These are phyloP conservation scores for Ophiorrhiza pumila DNA, from an alignment of 257 asterid species.

Conservation along the genomic window DNA sequence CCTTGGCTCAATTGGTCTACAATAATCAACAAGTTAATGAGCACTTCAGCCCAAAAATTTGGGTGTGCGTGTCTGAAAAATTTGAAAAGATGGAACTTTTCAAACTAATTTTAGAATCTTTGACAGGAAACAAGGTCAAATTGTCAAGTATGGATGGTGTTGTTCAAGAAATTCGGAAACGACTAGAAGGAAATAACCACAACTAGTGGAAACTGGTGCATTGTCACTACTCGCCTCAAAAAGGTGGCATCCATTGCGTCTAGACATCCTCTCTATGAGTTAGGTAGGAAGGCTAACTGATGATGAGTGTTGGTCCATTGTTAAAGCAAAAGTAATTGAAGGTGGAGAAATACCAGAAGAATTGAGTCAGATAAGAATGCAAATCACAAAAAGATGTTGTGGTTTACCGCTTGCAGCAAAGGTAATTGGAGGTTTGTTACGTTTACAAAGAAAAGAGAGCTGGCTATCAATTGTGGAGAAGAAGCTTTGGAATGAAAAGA, in stretches of 20 bases:
- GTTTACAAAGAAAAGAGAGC: neutral
- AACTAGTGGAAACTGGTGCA: neutral
- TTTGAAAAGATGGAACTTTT: constrained; percentile 15
- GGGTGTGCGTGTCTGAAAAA: constrained; percentile 23
- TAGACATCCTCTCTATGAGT: neutral
- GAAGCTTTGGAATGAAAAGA: neutral
- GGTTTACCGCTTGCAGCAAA: constrained; percentile 11
- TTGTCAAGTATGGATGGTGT: neutral
- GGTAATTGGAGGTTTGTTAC: constrained; percentile 29
- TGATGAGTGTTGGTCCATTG: constrained; percentile 1
- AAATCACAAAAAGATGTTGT: neutral
- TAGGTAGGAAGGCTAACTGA: neutral
- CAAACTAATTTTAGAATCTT: constrained; percentile 5
- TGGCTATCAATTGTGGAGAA: constrained; percentile 17
- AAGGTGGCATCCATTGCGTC: neutral
- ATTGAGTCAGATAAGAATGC: neutral
- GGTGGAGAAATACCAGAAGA: neutral
- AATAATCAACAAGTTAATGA: neutral
- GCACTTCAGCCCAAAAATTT: constrained; percentile 14
- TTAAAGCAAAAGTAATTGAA: neutral
- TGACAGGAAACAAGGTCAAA: neutral
- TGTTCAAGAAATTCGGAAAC: neutral
- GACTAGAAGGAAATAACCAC: neutral
- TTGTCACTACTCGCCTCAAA: constrained; percentile 11
- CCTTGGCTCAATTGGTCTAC: constrained; percentile 19